Conservation (phyloP, 225 moss, liverwort and hornwort genomes). For the Bryoerythrophyllum caledonicum region DNA sequence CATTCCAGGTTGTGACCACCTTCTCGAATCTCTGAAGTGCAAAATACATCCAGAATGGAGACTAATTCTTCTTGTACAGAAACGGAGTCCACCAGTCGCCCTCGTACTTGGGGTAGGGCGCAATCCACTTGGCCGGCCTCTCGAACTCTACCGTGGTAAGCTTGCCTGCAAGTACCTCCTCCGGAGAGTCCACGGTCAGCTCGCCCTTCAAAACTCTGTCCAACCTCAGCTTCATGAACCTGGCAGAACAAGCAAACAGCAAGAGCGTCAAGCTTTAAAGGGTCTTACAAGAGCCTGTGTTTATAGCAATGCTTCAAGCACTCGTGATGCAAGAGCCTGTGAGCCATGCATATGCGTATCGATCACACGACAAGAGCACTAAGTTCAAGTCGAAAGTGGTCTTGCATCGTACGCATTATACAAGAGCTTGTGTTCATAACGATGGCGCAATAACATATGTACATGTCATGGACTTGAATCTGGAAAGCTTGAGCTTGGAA, state of each 20-base stretch:
- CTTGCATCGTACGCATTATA: no score
- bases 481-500: no score
- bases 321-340: no score
- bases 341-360: no score
- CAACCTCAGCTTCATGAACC: conserved; percentile 60
- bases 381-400: no score
- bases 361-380: no score
- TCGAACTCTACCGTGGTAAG: conserved; percentile 68
- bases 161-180: conserved; percentile 73
- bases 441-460: not conserved
- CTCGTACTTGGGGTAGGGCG: conserved; percentile 94
- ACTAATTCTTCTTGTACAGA: conserved; percentile 53
- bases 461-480: no score
- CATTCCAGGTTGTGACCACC: conserved; percentile 22
- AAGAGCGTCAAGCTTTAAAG: not conserved
- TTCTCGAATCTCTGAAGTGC: conserved; percentile 23
- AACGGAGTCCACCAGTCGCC: conserved; percentile 98
- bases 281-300: not conserved
- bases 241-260: not conserved
- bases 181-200: conserved; percentile 52
- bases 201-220: conserved; percentile 82
- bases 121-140: conserved; percentile 82
- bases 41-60: conserved; percentile 26
- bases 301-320: not conserved
- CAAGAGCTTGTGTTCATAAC: not conserved